Percentiles rank a stretch among this genome's conserved stretches.
Evolutionary conservation across 345 rosid species (phyloP).

Genomic region (Lumnitzera racemosa): DNA sequence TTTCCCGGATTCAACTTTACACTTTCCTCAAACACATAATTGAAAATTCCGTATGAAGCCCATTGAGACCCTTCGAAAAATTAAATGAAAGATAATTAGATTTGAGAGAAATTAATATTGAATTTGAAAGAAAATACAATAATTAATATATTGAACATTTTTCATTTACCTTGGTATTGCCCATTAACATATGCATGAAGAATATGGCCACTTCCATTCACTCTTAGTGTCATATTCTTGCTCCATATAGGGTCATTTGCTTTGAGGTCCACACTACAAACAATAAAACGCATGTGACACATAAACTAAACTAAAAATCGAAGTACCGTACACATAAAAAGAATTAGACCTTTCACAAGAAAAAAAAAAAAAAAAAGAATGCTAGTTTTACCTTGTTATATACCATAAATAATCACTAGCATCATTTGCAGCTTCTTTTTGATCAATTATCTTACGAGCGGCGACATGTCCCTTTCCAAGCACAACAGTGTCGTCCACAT

Average conservation of each 20-base stretch:
- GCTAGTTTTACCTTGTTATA: conserved; percentile 46
- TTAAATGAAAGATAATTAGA: neutral
- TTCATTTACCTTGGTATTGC: conserved; percentile 25
- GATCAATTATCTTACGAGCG: conserved; percentile 34
- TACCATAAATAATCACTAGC: conserved; percentile 63
- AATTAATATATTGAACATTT: neutral
- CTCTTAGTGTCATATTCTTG: conserved; percentile 28
- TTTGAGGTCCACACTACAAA: conserved; percentile 24
- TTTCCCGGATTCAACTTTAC: conserved; percentile 31
- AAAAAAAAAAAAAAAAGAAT: neutral
- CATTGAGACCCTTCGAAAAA: conserved; percentile 33
- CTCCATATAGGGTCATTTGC: conserved; percentile 41
- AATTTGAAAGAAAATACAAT: neutral
- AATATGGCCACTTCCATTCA: conserved; percentile 43
- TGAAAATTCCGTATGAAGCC: conserved; percentile 20
- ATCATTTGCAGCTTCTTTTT: conserved; percentile 42
- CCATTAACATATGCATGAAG: conserved; percentile 60
- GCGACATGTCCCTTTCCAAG: conserved; percentile 28
- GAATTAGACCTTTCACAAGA: no score
- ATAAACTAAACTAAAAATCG: no score
- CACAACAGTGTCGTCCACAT: conserved; percentile 10
- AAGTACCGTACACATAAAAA: neutral
- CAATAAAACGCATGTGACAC: neutral
- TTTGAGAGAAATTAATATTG: neutral
- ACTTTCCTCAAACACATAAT: conserved; percentile 25